Conservation (phyloP, 164 flowering plant genomes). For the Macadamia integrifolia region DNA sequence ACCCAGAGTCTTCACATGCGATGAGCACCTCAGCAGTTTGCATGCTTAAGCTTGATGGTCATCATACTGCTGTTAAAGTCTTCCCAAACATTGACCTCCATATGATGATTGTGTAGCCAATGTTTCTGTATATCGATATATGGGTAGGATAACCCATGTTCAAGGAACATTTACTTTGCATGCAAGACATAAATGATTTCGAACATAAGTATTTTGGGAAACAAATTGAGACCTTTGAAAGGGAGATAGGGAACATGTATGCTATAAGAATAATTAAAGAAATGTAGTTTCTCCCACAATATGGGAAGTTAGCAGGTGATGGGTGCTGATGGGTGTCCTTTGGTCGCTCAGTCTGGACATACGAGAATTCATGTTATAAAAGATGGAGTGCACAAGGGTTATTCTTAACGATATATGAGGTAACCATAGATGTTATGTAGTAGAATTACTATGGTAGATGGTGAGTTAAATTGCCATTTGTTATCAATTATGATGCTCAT, state of each 20-base stretch:
- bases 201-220: slow-evolving; percentile 8
- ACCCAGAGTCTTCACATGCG: slow-evolving; percentile 16
- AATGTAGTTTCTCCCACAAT: slow-evolving; percentile 38
- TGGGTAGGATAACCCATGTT: slow-evolving; percentile 3
- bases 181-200: slow-evolving; percentile 2
- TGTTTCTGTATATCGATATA: slow-evolving; percentile 3
- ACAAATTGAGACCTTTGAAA: slow-evolving; percentile 12
- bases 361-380: slow-evolving; percentile 65
- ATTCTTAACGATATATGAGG: slow-evolving; percentile 67
- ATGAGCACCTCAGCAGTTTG: slow-evolving; percentile 14
- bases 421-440: slow-evolving; percentile 48
- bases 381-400: slow-evolving; percentile 75
- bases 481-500: not conserved
- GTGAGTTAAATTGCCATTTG: slow-evolving; percentile 19
- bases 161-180: slow-evolving; percentile 5
- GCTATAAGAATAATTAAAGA: slow-evolving; percentile 22
- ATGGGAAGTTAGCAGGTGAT: slow-evolving; percentile 74
- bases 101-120: slow-evolving; percentile 15
- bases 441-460: slow-evolving; percentile 20
- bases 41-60: slow-evolving; percentile 19
- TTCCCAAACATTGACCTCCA: slow-evolving; percentile 8
- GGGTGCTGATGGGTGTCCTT: slow-evolving; percentile 59
- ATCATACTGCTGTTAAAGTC: slow-evolving; percentile 12
- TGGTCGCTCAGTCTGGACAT: slow-evolving; percentile 62
- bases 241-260: slow-evolving; percentile 17